Evolutionary conservation across 1,284 basidiomycete genomes (phyloP), one percentile per base, ranked within the genome.

Genomic region (Singerocomus inundabilis): DNA sequence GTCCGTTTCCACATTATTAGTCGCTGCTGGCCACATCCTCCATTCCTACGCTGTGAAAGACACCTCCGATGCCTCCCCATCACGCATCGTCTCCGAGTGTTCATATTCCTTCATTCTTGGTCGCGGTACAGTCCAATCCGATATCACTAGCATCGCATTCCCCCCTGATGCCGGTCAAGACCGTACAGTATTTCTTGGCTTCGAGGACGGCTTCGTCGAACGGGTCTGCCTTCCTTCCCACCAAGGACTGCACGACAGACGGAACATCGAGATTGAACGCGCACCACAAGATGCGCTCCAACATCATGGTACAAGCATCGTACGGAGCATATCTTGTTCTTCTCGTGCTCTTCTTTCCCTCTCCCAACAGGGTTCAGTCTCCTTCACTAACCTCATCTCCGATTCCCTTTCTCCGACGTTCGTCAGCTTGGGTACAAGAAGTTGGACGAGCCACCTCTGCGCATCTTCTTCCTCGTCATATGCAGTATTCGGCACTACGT

Each of bases 401-500:
- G 44, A 57, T 33, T 51, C 62, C n/a, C 37, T 56, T 41, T 45
- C 62, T 36, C 62, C 70, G 13, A 58, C 65, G 10, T 57, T 67
- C 34, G 60, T 84, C 37, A 61, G 78, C 37, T 63, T 87, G 34
- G 65, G 73, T 39, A 57, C 67, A 4, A 79, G 79, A 36, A 77
- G 81, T 55, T 90, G 88, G 87, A 68, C 73, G 6, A 76, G 79
- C 13, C 71, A 80, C 54, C 73, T 89, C 46, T 80, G 72, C 48
- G 67, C 73, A 36, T 61, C 69, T 18, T 70, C 79, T 9, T 73
- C 79, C 3, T 66, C 72, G 0, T 75, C 82, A n/a, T 88, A 79
- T 52, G 82, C 82, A 13, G 81, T 79, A 8, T 81, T 90, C 51
- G 87, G 88, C 5, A 77, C 78, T 11, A 79, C 84, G 3, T 84